Evolutionary conservation across 1,139 yeast genomes (phyloP), one percentile per base, ranked within the genome.

Genomic region (Geotrichum restrictum): DNA sequence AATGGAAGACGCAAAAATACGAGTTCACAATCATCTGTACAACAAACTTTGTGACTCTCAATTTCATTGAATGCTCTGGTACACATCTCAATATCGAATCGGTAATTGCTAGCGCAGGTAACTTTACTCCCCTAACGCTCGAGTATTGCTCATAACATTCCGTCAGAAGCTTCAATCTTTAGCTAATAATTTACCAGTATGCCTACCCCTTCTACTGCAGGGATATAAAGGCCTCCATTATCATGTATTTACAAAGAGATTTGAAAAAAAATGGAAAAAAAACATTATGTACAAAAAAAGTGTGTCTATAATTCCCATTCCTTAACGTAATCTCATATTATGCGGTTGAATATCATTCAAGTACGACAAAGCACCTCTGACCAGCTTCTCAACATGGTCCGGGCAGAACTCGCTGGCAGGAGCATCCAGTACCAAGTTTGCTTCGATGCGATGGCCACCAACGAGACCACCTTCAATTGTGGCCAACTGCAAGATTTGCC

Each of bases 391-490:
- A 34, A 50, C 45, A 39, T 50, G 42, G 4, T 33, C 43, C 3
- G 32, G 39, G 27, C 38, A 36, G 21, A 50, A 45, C 11, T 50
- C 45, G n/a, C 18, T 34, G n/a, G 24, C 16, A 44, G 49, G 31
- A 14, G 37, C 18, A 33, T 73, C 75, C 5, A 79, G 76, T 16
- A 77, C 73, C 42, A 80, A 62, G 55, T 71, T 72, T 10, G 79
- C 73, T 58, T 81, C 85, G 19, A 72, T 57, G 48, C 71, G 67
- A 39, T 80, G 67, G 0, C 85, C 85, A 2, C 83, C 83, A 41
- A 78, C 66, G 13, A 71, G 65, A 1, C 85, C 85, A 1, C 84
- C 83, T 58, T 81, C 84, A 16, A 77, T 70, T n/a, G 74, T 62
- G 53, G 75, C 72, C 51, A 77, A 68, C 59, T 78, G 80, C 11